Evolutionary conservation across 108 stramenopile species (phyloP).

Genomic region (Conticribra guillardii): DNA sequence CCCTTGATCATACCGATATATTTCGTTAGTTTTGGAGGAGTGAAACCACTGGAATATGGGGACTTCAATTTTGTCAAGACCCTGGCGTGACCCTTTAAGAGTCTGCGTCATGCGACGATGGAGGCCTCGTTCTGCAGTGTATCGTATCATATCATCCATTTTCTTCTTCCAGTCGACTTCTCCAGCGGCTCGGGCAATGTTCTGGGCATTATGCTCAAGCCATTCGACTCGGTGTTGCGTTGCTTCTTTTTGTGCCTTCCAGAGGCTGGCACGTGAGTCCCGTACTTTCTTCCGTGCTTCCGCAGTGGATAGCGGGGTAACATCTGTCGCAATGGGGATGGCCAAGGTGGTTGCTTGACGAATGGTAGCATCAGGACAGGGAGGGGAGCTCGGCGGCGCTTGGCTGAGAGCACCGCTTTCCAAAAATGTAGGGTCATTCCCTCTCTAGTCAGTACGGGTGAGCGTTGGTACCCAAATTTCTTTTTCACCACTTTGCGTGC

Average conservation of each 20-base stretch:
- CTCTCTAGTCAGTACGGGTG: no score
- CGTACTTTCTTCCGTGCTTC: no score
- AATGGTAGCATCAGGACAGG: no score
- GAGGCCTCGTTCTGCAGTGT: neutral
- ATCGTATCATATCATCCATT: conserved; percentile 7
- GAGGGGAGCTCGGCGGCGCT: no score
- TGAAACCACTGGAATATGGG: no score
- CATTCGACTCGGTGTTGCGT: neutral
- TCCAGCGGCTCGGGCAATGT: no score
- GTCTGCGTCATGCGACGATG: neutral
- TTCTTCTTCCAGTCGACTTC: conserved; percentile 5
- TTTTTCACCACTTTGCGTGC: no score
- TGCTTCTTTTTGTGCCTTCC: conserved; percentile 8
- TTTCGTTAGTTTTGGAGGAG: neutral
- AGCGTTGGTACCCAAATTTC: no score
- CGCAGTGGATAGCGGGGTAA: neutral
- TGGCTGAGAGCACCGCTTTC: no score
- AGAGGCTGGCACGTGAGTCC: neutral
- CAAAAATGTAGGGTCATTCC: no score
- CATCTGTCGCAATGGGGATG: no score
- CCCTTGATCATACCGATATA: conserved; percentile 3
- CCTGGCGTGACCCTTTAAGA: neutral
- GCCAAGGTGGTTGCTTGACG: no score
- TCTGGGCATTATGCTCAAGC: conserved; percentile 7
- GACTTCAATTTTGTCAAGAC: conserved; percentile 8